phyloP scores from a whole-genome alignment of 768 basidiomycete genomes.

The Termitomyces sp. region DNA sequence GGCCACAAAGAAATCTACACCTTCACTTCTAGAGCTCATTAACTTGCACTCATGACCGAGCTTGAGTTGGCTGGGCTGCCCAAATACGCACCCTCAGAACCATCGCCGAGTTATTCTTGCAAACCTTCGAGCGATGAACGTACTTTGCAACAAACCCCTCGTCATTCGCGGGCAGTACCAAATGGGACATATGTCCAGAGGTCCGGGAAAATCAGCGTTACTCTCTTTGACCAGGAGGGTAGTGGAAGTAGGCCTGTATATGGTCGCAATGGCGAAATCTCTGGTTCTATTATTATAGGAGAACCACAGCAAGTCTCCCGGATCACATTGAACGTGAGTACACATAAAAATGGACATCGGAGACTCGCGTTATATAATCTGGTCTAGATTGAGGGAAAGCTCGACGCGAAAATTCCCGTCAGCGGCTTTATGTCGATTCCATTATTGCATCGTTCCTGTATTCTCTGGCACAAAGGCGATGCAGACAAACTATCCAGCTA shows the following conservation, averaged over 20 bases:
- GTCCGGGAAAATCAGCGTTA: conserved; percentile 32
- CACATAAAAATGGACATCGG: not conserved
- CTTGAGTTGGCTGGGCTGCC: conserved; percentile 27
- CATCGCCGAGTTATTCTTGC: conserved; percentile 54
- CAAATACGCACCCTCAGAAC: conserved; percentile 47
- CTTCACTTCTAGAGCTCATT: not conserved
- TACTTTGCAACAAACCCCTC: conserved; percentile 45
- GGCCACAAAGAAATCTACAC: not conserved
- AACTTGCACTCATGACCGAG: not conserved
- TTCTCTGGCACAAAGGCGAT: conserved; percentile 26
- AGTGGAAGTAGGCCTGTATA: conserved; percentile 34
- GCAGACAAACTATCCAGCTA: conserved; percentile 20
- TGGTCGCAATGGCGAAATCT: conserved; percentile 34
- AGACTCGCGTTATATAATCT: not conserved
- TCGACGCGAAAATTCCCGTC: conserved; percentile 33
- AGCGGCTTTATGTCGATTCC: conserved; percentile 27
- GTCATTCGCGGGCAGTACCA: conserved; percentile 17
- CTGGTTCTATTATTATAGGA: conserved; percentile 40
- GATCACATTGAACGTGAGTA: conserved; percentile 40
- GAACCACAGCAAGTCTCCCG: conserved; percentile 30
- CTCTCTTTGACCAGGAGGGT: conserved; percentile 42
- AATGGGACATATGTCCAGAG: conserved; percentile 36
- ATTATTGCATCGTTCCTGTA: conserved; percentile 25
- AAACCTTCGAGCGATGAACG: conserved; percentile 48
- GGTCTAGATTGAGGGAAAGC: conserved; percentile 35